phyloP scores from a whole-genome alignment of 306 rosid genomes.

The Carpinus fangiana region DNA sequence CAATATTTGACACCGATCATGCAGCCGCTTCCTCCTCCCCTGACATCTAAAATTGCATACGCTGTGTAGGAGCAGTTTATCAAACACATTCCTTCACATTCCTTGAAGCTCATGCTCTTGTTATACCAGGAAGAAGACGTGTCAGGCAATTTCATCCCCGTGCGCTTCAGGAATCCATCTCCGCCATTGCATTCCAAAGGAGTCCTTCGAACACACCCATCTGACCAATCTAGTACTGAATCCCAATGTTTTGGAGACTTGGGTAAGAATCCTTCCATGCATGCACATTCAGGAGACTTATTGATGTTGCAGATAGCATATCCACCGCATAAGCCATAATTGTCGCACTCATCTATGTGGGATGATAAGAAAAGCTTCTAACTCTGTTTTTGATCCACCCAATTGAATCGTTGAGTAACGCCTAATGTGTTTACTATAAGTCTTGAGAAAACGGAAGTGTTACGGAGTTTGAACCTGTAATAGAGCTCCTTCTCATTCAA shows the following conservation, averaged over 20 bases:
- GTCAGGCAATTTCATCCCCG: slow-evolving; percentile 30
- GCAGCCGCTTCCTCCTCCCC: slow-evolving; percentile 39
- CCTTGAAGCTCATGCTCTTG: slow-evolving; percentile 19
- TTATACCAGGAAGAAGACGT: slow-evolving; percentile 37
- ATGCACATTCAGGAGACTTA: slow-evolving; percentile 22
- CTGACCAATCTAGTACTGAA: slow-evolving; percentile 12
- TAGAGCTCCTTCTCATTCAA: slow-evolving; percentile 21
- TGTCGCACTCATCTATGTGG: slow-evolving; percentile 22
- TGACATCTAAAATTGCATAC: slow-evolving; percentile 25
- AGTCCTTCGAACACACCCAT: slow-evolving; percentile 31
- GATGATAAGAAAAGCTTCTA: slow-evolving; percentile 10
- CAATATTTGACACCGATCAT: too few relatives aligned
- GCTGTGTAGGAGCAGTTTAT: slow-evolving; percentile 38
- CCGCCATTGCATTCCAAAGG: slow-evolving; percentile 10
- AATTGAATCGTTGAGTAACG: slow-evolving; percentile 13
- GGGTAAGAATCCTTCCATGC: slow-evolving; percentile 26
- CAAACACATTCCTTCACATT: slow-evolving; percentile 32
- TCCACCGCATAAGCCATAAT: slow-evolving; percentile 30
- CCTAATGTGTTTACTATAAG: slow-evolving; percentile 4
- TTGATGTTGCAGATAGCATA: slow-evolving; percentile 20
- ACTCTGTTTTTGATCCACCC: slow-evolving; percentile 12
- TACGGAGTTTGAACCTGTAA: background rate
- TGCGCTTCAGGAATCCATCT: slow-evolving; percentile 17
- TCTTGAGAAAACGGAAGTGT: slow-evolving; percentile 20
- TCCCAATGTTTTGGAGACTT: background rate